Evolutionary conservation across 1,284 basidiomycete genomes (phyloP).

Genomic region (Phylloporus sp.): DNA sequence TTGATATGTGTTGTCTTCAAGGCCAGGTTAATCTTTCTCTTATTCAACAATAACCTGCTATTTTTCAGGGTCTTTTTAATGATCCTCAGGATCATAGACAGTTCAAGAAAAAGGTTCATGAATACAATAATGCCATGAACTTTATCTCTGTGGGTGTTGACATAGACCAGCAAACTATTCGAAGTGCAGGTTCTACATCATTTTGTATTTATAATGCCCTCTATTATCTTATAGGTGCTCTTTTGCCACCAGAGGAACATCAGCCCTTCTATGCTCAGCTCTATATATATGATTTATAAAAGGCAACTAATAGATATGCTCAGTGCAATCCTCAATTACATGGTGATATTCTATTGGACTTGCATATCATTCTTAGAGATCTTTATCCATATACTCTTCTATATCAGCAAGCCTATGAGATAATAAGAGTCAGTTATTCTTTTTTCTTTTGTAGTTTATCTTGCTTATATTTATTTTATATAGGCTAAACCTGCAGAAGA

Average conservation of each 20-base stretch:
- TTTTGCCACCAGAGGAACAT: conserved; percentile 29
- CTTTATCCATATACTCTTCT: not conserved
- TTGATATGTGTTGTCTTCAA: too few species aligned
- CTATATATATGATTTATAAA: not conserved
- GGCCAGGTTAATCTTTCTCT: too few species aligned
- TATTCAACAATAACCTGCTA: too few species aligned
- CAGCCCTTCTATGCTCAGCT: conserved; percentile 43
- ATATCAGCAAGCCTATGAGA: not conserved
- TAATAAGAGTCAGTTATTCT: not conserved
- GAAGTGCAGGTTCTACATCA: conserved; percentile 34
- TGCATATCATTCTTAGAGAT: conserved; percentile 34
- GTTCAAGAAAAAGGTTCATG: conserved; percentile 34
- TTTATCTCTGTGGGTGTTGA: conserved; percentile 46
- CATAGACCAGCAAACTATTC: conserved; percentile 35
- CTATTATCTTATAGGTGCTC: conserved; percentile 38
- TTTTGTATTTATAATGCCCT: conserved; percentile 45
- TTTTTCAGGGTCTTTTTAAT: too few species aligned
- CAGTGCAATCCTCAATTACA: conserved; percentile 31
- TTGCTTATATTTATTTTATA: too few species aligned
- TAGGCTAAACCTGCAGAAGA: too few species aligned
- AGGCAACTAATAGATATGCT: not conserved
- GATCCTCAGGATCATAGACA: too few species aligned
- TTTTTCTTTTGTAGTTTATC: too few species aligned
- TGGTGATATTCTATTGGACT: conserved; percentile 22
- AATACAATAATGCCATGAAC: conserved; percentile 45